Evolutionary conservation across 371 early-diverging fungal species (phyloP).

Genomic region (Zopfochytrium polystomum): DNA sequence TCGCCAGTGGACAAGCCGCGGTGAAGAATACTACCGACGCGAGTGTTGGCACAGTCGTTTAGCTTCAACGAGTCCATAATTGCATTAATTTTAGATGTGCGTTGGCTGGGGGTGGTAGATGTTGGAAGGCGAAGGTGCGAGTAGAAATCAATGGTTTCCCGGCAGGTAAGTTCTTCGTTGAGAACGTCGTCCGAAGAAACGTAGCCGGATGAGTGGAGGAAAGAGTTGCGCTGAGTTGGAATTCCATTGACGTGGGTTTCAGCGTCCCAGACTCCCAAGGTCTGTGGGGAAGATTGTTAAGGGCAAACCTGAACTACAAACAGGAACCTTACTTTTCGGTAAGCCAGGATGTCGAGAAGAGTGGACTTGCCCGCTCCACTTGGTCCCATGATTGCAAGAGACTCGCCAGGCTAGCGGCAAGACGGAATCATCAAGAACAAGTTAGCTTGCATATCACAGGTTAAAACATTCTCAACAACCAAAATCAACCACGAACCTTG

Average conservation of each 20-base stretch:
- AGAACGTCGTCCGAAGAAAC: slow-evolving; percentile 86
- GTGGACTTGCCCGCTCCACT: slow-evolving; percentile 75
- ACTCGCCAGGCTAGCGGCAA: no score
- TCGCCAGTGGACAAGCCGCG: slow-evolving; percentile 83
- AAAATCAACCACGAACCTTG: no score
- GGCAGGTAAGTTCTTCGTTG: slow-evolving; percentile 70
- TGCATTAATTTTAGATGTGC: slow-evolving; percentile 41
- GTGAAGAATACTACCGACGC: slow-evolving; percentile 67
- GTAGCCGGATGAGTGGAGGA: no score
- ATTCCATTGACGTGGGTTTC: no score
- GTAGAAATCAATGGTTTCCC: slow-evolving; percentile 79
- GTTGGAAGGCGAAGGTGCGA: slow-evolving; percentile 74
- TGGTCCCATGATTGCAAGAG: slow-evolving; percentile 78
- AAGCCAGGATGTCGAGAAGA: slow-evolving; percentile 84
- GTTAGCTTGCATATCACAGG: no score
- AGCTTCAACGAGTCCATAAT: slow-evolving; percentile 55
- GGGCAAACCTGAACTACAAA: no score
- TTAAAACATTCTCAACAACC: no score
- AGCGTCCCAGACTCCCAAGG: no score
- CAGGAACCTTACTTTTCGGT: no score
- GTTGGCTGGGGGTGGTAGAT: slow-evolving; percentile 47
- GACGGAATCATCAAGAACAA: no score
- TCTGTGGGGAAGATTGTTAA: no score
- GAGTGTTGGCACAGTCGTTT: slow-evolving; percentile 58
- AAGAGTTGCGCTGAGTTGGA: no score